Evolutionary conservation across 2,329 filamentous ascomycete species (phyloP), one percentile per base, ranked within the genome.

Genomic region (Colletotrichum nymphaeae): DNA sequence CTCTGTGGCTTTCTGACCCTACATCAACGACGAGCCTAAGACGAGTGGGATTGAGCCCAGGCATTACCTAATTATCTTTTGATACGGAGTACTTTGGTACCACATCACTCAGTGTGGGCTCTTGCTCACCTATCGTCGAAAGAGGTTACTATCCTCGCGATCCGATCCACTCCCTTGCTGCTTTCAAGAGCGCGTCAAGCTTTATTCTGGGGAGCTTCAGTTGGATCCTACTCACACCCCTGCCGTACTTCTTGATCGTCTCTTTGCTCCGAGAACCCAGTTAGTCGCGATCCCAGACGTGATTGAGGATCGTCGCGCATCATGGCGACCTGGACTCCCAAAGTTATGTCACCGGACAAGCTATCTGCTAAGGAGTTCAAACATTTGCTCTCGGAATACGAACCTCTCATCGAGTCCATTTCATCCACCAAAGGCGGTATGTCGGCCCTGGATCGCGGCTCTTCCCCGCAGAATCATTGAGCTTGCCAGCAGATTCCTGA

Each of bases 371-470:
- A 77, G 2, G 78, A 82, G 46, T 88, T 88, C 67, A 75, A 78
- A 1, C 67, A 76, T 32, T 70, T 83, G 1, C 77, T 88, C 37
- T 73, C 69, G n/a, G 78, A 77, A 35, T 88, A 88, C 67, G 77
- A 80, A n/a, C 58, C 78, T 46, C 75, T 87, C 12, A 79, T 88
- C 49, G 78, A 85, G 53, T 78, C 80, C 3, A 82, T 88, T 24
- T 89, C 88, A 1, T 78, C 78, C 6, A 78, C 81, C 35, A 90
- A 88, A 79, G 78, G 80, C 62, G 79, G 87, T 88, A 79, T 72
- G 82, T 78, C 19, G 60, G 57, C 42, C 67, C 49, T 56, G 52
- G 19, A 64, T 62, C n/a, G 53, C 63, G 28, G 11, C 8, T 32
- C 28, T 69, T 63, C 70, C 57, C 56, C 52, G 32, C 46, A 52